Evolutionary conservation across 345 rosid genomes (phyloP).

Genomic region (Salix dunnii): DNA sequence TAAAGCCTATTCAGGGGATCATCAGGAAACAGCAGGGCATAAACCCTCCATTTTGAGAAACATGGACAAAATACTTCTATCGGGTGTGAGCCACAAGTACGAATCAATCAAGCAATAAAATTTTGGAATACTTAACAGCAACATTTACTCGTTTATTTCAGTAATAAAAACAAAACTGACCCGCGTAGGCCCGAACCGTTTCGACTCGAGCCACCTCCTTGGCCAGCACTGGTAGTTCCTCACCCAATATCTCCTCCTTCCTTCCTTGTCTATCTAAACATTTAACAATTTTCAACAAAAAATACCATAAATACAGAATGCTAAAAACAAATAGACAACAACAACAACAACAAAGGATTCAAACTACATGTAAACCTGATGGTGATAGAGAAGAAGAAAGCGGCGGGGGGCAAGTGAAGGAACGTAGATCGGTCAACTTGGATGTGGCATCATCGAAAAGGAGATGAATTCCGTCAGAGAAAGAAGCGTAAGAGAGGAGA

Average conservation of each 20-base stretch:
- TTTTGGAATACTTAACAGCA: too few relatives aligned
- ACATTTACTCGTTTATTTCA: neutral
- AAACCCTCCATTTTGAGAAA: too few relatives aligned
- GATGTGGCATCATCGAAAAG: conserved; percentile 34
- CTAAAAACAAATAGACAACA: too few relatives aligned
- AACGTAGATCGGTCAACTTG: conserved; percentile 50
- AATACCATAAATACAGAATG: neutral
- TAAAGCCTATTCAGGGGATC: too few relatives aligned
- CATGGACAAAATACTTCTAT: too few relatives aligned
- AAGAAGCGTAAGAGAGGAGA: conserved; percentile 57
- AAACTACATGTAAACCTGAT: conserved; percentile 37
- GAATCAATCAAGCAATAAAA: too few relatives aligned
- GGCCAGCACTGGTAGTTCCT: conserved; percentile 73
- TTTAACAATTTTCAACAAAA: neutral
- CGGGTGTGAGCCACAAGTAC: too few relatives aligned
- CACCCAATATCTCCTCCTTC: conserved; percentile 40
- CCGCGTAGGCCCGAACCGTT: conserved; percentile 74
- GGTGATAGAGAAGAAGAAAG: conserved; percentile 13
- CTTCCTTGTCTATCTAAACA: conserved; percentile 37
- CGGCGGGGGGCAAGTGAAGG: conserved; percentile 33
- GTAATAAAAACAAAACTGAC: conserved; percentile 33
- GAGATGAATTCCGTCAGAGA: conserved; percentile 51
- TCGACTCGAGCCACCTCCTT: conserved; percentile 92
- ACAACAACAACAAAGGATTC: too few relatives aligned
- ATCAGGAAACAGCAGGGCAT: too few relatives aligned